These are phyloP conservation scores for Apiotrichum veenhuisii DNA, from an alignment of 1,284 basidiomycete genomes.

Conservation along the genomic window DNA sequence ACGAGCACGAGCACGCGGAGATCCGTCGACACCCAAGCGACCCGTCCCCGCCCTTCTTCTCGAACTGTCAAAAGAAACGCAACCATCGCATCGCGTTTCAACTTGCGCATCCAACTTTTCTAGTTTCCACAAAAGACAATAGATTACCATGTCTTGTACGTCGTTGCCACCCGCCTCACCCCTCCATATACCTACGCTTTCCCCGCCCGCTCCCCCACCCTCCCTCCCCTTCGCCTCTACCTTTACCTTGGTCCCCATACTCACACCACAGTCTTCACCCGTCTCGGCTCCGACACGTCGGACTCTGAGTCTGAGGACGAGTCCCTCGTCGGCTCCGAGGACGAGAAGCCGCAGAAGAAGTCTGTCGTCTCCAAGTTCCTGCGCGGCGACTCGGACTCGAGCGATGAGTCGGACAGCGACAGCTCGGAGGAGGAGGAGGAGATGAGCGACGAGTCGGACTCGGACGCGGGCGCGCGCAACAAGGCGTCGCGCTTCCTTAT, in stretches of 20 bases:
- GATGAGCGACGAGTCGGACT: constrained; percentile 30
- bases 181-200: no score
- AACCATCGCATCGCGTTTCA: neutral
- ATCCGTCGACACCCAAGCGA: neutral
- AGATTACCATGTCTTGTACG: constrained; percentile 4
- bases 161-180: neutral
- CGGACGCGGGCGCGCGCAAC: constrained; percentile 24
- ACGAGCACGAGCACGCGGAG: neutral
- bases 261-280: constrained; percentile 30
- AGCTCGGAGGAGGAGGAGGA: constrained; percentile 32
- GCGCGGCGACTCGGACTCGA: constrained; percentile 27
- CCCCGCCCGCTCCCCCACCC: no score
- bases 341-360: constrained; percentile 28
- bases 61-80: neutral
- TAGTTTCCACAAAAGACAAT: neutral
- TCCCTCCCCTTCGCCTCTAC: no score
- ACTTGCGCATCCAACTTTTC: neutral
- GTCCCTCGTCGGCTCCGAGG: constrained; percentile 44
- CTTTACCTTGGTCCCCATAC: neutral
- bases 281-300: constrained; percentile 32
- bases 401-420: constrained; percentile 30
- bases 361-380: constrained; percentile 38
- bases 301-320: constrained; percentile 45
- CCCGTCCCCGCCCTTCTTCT: neutral
- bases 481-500: constrained; percentile 46